Percentiles rank a stretch among this genome's conserved stretches.
Evolutionary conservation across 371 early-diverging fungal species (phyloP).

Genomic region (Mortierella sp.): DNA sequence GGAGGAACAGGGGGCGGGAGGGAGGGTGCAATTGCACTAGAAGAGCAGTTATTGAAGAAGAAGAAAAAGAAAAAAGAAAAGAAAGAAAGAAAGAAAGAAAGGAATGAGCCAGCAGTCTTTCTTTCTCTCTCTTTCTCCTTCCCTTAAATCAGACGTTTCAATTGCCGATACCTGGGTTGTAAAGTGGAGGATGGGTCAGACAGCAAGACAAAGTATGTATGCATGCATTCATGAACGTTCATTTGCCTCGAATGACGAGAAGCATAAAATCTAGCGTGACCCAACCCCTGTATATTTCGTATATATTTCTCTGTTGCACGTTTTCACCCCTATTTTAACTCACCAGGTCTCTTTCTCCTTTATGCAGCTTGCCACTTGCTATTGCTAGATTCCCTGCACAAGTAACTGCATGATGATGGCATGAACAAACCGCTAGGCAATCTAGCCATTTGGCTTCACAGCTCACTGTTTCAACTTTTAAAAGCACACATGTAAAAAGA

Average conservation of each 20-base stretch:
- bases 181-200: background rate
- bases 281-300: background rate
- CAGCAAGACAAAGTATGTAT: background rate
- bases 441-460: too few relatives aligned
- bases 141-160: background rate
- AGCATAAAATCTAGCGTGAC: background rate
- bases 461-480: too few relatives aligned
- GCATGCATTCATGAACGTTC: background rate
- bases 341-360: background rate
- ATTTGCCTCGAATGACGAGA: background rate
- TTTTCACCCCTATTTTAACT: conserved; percentile 1
- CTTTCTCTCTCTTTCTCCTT: background rate
- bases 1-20: background rate
- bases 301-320: background rate
- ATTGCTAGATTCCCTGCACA: too few relatives aligned
- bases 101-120: background rate
- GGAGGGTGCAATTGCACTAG: background rate
- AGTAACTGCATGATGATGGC: too few relatives aligned
- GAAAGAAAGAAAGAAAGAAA: background rate
- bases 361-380: background rate
- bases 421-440: too few relatives aligned
- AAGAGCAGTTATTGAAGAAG: background rate
- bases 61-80: background rate
- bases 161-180: conserved; percentile 13
- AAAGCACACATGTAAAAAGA: too few relatives aligned